Base-by-base conservation (phyloP, 2,329 filamentous ascomycete species). In the Fusarium nygamai region DNA sequence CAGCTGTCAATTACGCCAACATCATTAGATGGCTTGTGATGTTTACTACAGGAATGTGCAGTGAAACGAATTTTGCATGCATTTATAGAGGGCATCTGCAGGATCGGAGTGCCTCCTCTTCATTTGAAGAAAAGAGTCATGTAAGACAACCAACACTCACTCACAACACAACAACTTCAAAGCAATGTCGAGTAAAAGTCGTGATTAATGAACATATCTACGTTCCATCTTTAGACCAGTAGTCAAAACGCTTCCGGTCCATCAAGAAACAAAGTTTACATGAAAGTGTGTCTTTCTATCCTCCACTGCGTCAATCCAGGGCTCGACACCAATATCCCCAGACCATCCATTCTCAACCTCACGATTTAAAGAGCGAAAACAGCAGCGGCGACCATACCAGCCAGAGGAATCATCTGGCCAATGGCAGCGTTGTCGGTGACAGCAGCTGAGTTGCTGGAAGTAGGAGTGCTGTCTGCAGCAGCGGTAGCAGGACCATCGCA, bases 381-480 rank as follows among this genome's bases (percentile, higher is more conserved):
- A n/a, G 75, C 77, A 10, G 76, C 76, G 22, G 69, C 77, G 13
- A 76, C 59, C 29, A 78, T 54, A 29, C 75, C 77, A 10, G 70
- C 62, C 14, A 78, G 31, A n/a, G 77, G 77, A 4, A 78, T 68
- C 24, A 78, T 63, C 17, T 66, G 67, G 0, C 74, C 56, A 10
- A 48, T 74, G 0, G 69, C 77, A 38, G 64, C 75, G 19, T 61
- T 76, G 44, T 44, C 61, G 27, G 67, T 75, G n/a, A 73, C 59
- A 31, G 61, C 54, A n/a, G 59, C 58, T 14, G 51, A 46, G n/a
- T 16, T 41, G 47, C 61, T 72, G 22, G 64, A 24, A 8, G 70
- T 69, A 4, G 64, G 31, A 48, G 67, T 71, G 17, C 60, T 64
- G 19, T 50, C 34, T 34, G 72, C 34, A 34, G 39, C 31, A 27